A percentile compares a stretch with the other conserved stretches of the same genome.
Evolutionary conservation across 208 protist species (phyloP).

Genomic region (Trypanosoma scelopori): DNA sequence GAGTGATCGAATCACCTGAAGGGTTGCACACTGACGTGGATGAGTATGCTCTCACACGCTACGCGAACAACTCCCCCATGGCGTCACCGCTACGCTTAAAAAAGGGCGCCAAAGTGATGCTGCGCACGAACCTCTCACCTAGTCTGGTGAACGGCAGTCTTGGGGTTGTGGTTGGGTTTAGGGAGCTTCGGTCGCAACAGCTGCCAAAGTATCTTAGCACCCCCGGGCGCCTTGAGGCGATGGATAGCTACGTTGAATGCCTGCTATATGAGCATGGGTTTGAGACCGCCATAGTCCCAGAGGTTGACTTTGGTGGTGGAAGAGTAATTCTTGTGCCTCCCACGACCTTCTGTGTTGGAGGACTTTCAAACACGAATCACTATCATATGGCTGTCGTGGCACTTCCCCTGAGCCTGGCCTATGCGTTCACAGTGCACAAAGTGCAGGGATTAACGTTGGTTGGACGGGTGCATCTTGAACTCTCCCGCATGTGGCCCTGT

Average conservation of each 20-base stretch:
- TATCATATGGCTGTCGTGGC: constrained; percentile 65
- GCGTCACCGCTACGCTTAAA: constrained; percentile 52
- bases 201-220: constrained; percentile 50
- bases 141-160: constrained; percentile 85
- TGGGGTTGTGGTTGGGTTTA: constrained; percentile 85
- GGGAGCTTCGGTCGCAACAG: constrained; percentile 33
- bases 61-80: constrained; percentile 61
- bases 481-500: constrained; percentile 88
- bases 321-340: constrained; percentile 58
- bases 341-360: constrained; percentile 64
- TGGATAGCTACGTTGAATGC: constrained; percentile 63
- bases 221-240: constrained; percentile 33
- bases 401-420: constrained; percentile 81
- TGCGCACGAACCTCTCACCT: constrained; percentile 69
- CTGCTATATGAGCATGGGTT: constrained; percentile 70
- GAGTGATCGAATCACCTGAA: constrained; percentile 54
- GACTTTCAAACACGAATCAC: constrained; percentile 68
- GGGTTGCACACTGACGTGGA: constrained; percentile 82
- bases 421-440: constrained; percentile 93
- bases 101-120: constrained; percentile 82
- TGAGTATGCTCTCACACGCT: constrained; percentile 62
- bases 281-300: constrained; percentile 48
- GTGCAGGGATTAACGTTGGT: constrained; percentile 88
- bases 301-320: constrained; percentile 75
- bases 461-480: constrained; percentile 81